These are phyloP conservation scores for Musa balbisiana DNA, from an alignment of 202 grass and related monocot genomes.

Conservation along the genomic window DNA sequence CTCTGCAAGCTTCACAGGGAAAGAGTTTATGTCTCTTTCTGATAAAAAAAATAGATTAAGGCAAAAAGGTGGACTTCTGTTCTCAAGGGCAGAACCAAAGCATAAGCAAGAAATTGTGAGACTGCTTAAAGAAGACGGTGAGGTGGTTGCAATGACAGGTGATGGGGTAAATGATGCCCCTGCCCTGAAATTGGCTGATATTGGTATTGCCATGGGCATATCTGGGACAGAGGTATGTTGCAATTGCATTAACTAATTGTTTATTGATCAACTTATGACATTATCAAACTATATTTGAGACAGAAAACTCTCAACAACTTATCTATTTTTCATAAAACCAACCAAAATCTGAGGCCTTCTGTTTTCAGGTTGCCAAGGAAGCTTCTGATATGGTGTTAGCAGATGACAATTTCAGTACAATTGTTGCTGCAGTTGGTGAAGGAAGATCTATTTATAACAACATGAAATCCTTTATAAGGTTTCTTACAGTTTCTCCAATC, in stretches of 20 bases:
- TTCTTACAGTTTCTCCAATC: background rate
- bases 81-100: slow-evolving; percentile 32
- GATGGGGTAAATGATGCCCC: slow-evolving; percentile 35
- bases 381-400: slow-evolving; percentile 11
- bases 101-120: slow-evolving; percentile 40
- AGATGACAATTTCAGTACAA: slow-evolving; percentile 8
- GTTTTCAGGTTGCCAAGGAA: slow-evolving; percentile 5
- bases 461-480: slow-evolving; percentile 18
- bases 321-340: too few species aligned
- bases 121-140: slow-evolving; percentile 25
- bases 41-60: slow-evolving; percentile 7
- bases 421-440: slow-evolving; percentile 13
- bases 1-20: slow-evolving; percentile 19
- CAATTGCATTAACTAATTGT: background rate
- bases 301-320: too few species aligned
- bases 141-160: slow-evolving; percentile 37
- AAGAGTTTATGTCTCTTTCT: slow-evolving; percentile 19
- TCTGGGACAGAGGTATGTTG: slow-evolving; percentile 26
- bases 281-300: too few species aligned
- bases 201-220: slow-evolving; percentile 34
- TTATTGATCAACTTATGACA: too few species aligned
- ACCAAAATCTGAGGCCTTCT: background rate
- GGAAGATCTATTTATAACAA: slow-evolving; percentile 9
- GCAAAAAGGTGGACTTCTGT: slow-evolving; percentile 26
- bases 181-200: slow-evolving; percentile 34